phyloP scores from a whole-genome alignment of 176 grass and related monocot genomes.

The Tillandsia fasciculata region DNA sequence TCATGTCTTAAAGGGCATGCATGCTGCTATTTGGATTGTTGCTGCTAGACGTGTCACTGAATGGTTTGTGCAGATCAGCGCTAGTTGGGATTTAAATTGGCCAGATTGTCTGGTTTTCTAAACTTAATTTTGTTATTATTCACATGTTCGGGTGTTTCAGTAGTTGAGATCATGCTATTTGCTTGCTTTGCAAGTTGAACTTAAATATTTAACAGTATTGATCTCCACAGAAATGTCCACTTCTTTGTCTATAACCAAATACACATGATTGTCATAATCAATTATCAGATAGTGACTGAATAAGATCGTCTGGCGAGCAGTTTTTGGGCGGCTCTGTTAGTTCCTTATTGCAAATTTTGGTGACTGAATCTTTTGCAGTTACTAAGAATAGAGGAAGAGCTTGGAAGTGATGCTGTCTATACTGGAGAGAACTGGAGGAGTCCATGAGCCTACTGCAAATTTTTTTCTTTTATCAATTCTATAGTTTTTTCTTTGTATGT shows the following conservation, averaged over 20 bases:
- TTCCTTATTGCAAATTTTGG: constrained; percentile 11
- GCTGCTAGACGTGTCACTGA: no score
- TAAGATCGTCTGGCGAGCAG: background rate
- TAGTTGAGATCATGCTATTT: no score
- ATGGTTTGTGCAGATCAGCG: no score
- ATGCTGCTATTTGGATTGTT: no score
- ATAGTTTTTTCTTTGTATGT: background rate
- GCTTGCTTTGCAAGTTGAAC: no score
- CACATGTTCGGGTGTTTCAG: no score
- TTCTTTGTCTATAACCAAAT: background rate
- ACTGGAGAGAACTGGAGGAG: constrained; percentile 75
- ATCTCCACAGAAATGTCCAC: no score
- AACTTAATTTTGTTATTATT: no score
- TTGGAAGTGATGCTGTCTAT: constrained; percentile 62
- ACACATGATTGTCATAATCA: background rate
- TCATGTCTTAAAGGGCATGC: no score
- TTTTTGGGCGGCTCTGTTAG: background rate
- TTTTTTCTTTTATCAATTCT: background rate
- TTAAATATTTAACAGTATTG: no score
- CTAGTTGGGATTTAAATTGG: no score
- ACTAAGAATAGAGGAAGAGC: constrained; percentile 93
- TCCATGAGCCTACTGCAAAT: constrained; percentile 18
- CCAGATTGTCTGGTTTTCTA: no score
- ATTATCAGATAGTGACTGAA: background rate
- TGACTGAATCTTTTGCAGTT: constrained; percentile 32